Conservation (phyloP, 352 stramenopile species). For the Phytophthora pistaciae region DNA sequence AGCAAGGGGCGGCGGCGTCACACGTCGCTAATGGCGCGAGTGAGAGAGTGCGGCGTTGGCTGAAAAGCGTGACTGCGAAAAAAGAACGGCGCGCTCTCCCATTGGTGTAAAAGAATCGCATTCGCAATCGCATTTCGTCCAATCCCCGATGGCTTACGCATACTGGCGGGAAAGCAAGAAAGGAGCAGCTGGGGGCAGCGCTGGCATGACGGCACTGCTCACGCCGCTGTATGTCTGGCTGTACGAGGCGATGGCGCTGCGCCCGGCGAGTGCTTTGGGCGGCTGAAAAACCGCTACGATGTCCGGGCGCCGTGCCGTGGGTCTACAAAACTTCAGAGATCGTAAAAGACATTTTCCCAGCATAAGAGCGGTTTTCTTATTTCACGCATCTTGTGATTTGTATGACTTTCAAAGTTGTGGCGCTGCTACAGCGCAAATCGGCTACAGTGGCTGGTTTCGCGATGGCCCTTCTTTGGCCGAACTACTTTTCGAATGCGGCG, state of each 20-base stretch:
- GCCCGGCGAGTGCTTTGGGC: not conserved
- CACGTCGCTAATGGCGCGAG: constrained; percentile 36
- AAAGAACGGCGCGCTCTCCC: constrained; percentile 12
- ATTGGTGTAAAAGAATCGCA: not conserved
- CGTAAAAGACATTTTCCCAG: not conserved
- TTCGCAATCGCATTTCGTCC: constrained; percentile 15
- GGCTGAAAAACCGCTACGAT: too few species aligned
- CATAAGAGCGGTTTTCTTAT: not conserved
- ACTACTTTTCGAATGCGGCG: too few species aligned
- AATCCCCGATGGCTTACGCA: not conserved
- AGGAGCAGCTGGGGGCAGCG: not conserved
- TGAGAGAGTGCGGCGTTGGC: constrained; percentile 30
- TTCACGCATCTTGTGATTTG: not conserved
- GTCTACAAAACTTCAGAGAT: too few species aligned
- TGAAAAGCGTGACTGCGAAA: constrained; percentile 32
- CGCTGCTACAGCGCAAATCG: not conserved
- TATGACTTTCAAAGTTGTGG: not conserved
- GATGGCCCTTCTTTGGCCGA: not conserved
- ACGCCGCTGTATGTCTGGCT: not conserved
- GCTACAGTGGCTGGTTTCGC: not conserved
- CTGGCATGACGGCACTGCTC: not conserved
- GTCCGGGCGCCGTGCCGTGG: too few species aligned
- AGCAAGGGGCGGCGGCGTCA: constrained; percentile 29
- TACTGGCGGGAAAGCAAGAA: constrained; percentile 1
- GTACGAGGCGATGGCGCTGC: not conserved